Evolutionary conservation across 1,284 basidiomycete genomes (phyloP).

Genomic region (Polyporus tsugae): DNA sequence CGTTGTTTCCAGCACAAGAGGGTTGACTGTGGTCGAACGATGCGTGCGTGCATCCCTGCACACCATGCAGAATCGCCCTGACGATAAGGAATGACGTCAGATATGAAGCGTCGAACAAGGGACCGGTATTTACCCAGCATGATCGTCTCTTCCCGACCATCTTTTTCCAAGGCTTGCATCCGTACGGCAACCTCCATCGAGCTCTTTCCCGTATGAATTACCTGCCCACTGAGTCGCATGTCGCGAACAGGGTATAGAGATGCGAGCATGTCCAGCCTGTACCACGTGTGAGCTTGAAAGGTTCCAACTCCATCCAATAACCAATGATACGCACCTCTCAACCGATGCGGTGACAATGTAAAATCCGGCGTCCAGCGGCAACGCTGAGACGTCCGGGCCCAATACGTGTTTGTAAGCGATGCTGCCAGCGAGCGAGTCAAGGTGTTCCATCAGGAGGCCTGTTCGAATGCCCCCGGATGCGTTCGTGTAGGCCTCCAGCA

Average conservation of each 20-base stretch:
- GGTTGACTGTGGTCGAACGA: slow-evolving; percentile 71
- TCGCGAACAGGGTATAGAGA: slow-evolving; percentile 68
- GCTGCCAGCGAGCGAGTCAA: slow-evolving; percentile 85
- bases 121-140: slow-evolving; percentile 61
- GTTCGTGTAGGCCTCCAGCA: slow-evolving; percentile 75
- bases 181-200: slow-evolving; percentile 87
- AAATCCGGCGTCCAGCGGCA: slow-evolving; percentile 69
- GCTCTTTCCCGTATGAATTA: slow-evolving; percentile 79
- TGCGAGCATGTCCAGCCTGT: slow-evolving; percentile 70
- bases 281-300: not conserved
- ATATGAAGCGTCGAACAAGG: not conserved
- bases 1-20: slow-evolving; percentile 62
- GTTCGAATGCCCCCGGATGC: slow-evolving; percentile 73
- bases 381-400: slow-evolving; percentile 59
- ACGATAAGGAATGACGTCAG: not conserved
- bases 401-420: slow-evolving; percentile 87
- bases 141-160: slow-evolving; percentile 63
- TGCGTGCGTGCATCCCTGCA: slow-evolving; percentile 77
- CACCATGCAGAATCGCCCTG: slow-evolving; percentile 84
- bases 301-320: not conserved
- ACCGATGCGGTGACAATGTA: slow-evolving; percentile 87
- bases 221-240: slow-evolving; percentile 79
- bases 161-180: slow-evolving; percentile 70
- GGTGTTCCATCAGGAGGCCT: slow-evolving; percentile 79
- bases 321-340: slow-evolving; percentile 60